These are phyloP conservation scores for Helicostylum pulchrum DNA, from an alignment of 192 early-diverging fungal genomes.

Conservation along the genomic window DNA sequence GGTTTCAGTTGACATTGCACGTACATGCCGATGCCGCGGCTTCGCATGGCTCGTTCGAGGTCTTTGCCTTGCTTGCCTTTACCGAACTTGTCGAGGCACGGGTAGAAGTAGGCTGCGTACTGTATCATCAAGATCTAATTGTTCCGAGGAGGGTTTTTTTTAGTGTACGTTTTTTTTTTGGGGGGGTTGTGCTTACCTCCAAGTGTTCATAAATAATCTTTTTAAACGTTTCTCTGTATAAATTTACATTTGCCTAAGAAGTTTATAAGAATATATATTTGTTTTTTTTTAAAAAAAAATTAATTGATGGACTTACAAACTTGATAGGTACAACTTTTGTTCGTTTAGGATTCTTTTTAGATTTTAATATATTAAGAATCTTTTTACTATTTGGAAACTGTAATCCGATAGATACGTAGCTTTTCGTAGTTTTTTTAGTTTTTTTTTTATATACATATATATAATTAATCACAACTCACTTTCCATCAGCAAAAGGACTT, in stretches of 20 bases:
- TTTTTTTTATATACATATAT: too few relatives aligned
- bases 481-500: not conserved
- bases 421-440: not conserved
- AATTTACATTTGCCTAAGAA: constrained; percentile 20
- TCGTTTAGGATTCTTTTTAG: constrained; percentile 33
- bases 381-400: constrained; percentile 21
- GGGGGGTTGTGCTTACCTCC: constrained; percentile 28
- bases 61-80: constrained; percentile 17
- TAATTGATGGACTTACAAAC: constrained; percentile 25
- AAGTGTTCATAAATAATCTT: constrained; percentile 44
- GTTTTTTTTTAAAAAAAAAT: not conserved
- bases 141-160: too few relatives aligned
- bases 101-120: constrained; percentile 16
- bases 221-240: constrained; percentile 41
- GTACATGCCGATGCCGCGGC: constrained; percentile 29
- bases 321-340: constrained; percentile 31
- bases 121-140: constrained; percentile 26
- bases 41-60: constrained; percentile 19
- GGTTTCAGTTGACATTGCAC: constrained; percentile 10
- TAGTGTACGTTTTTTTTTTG: too few relatives aligned
- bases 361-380: constrained; percentile 2
- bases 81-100: constrained; percentile 12
- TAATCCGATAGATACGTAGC: constrained; percentile 7
- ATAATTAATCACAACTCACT: too few relatives aligned
- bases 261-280: not conserved